These are phyloP conservation scores for Neoboletus magnificus DNA, from an alignment of 768 basidiomycete genomes.

Conservation along the genomic window DNA sequence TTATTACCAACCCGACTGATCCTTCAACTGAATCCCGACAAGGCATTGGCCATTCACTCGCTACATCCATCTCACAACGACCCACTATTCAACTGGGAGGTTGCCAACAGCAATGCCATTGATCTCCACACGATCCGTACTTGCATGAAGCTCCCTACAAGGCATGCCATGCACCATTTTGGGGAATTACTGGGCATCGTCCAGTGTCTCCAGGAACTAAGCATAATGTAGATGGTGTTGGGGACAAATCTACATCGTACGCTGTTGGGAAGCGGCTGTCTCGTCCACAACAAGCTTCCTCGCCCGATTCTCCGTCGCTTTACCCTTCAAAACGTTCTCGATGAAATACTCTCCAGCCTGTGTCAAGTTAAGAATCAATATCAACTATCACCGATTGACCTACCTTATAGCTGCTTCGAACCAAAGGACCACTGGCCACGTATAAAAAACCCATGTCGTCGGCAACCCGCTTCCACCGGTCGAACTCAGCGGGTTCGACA, in stretches of 20 bases:
- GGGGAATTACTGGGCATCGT: constrained; percentile 3
- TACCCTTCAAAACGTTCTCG: constrained; percentile 79
- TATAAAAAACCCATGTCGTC: constrained; percentile 96
- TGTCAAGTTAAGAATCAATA: constrained; percentile 1
- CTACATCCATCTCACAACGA: background rate
- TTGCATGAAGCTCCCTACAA: background rate
- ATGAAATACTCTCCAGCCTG: constrained; percentile 97
- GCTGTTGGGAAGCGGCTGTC: constrained; percentile 1
- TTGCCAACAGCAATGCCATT: background rate
- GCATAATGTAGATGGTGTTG: background rate
- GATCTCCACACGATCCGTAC: background rate
- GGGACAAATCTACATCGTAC: constrained; percentile 1
- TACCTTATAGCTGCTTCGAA: constrained; percentile 97
- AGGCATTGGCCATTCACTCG: background rate
- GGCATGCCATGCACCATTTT: background rate
- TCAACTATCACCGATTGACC: constrained; percentile 15
- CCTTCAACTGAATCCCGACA: background rate
- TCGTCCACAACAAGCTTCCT: constrained; percentile 31
- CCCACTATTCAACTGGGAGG: background rate
- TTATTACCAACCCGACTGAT: too few relatives aligned
- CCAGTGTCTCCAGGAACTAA: background rate
- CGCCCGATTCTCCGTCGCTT: constrained; percentile 43
- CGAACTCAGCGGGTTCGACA: constrained; percentile 91
- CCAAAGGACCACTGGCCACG: constrained; percentile 94
- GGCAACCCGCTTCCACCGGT: constrained; percentile 84